A percentile compares a stretch with the other conserved stretches of the same genome.
phyloP scores from a whole-genome alignment of 2,329 filamentous ascomycete genomes.

The Epichloe sylvatica region DNA sequence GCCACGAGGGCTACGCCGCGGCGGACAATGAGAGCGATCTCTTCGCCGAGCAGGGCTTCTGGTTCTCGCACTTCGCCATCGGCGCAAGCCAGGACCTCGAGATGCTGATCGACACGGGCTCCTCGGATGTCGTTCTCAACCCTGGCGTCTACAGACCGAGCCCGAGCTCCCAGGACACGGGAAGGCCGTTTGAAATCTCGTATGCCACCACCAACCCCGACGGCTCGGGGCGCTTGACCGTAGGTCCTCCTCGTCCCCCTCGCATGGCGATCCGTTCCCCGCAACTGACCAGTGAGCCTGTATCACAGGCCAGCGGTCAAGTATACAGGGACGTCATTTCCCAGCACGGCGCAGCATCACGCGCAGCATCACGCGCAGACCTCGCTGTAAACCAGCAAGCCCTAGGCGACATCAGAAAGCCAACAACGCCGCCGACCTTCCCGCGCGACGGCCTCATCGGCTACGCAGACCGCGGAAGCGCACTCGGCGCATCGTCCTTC shows the following conservation, averaged over 20 bases:
- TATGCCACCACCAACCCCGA: conserved; percentile 11
- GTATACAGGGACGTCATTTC: conserved; percentile 9
- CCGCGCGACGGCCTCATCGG: conserved; percentile 11
- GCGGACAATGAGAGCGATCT: background rate
- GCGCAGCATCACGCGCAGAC: conserved; percentile 2
- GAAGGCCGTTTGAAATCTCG: conserved; percentile 6
- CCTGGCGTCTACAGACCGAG: conserved; percentile 9
- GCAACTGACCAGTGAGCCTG: too few relatives aligned
- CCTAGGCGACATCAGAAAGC: background rate
- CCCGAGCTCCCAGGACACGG: conserved; percentile 3
- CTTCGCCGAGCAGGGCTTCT: conserved; percentile 7
- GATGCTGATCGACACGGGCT: conserved; percentile 11
- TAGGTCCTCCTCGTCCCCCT: background rate
- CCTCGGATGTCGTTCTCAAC: conserved; percentile 9
- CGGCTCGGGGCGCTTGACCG: conserved; percentile 3
- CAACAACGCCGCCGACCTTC: conserved; percentile 4
- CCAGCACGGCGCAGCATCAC: conserved; percentile 6
- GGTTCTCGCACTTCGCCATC: conserved; percentile 11
- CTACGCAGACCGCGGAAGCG: conserved; percentile 5
- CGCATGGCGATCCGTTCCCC: too few relatives aligned
- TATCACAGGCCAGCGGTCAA: conserved; percentile 8
- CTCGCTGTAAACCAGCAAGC: conserved; percentile 8
- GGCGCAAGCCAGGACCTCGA: conserved; percentile 9
- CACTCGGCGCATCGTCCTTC: conserved; percentile 7
- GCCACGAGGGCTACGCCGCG: too few relatives aligned